A percentile compares a stretch with the other conserved stretches of the same genome.
Evolutionary conservation across 257 asterid genomes (phyloP).

Genomic region (Solanum paucissectum): DNA sequence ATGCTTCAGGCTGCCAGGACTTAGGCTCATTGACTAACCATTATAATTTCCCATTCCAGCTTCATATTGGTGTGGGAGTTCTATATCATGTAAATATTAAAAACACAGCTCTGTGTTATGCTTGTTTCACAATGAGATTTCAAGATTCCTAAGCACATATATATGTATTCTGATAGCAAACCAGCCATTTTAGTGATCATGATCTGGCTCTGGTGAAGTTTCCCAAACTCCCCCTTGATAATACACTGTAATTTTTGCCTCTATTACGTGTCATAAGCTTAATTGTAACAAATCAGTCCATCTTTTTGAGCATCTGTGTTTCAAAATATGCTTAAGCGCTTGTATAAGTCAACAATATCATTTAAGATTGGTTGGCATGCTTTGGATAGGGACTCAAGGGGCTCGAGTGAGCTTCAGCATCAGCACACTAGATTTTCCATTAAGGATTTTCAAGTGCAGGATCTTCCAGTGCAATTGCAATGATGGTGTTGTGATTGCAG

Average conservation of each 20-base stretch:
- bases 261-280: background rate
- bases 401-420: background rate
- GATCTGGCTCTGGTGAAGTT: background rate
- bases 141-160: background rate
- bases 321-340: background rate
- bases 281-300: background rate
- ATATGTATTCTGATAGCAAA: background rate
- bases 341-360: background rate
- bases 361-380: background rate
- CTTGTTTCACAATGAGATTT: background rate
- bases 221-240: background rate
- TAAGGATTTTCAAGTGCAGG: background rate
- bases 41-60: background rate
- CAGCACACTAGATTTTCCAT: background rate
- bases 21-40: slow-evolving; percentile 19
- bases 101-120: background rate
- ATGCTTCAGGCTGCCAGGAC: slow-evolving; percentile 78
- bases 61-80: background rate
- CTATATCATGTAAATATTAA: background rate
- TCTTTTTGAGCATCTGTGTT: background rate
- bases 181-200: background rate
- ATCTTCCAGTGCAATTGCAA: background rate
- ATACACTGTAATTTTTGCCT: background rate
- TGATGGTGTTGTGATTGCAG: background rate
- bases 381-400: background rate